phyloP scores from a whole-genome alignment of 768 basidiomycete genomes.

The Mycena alexandri region DNA sequence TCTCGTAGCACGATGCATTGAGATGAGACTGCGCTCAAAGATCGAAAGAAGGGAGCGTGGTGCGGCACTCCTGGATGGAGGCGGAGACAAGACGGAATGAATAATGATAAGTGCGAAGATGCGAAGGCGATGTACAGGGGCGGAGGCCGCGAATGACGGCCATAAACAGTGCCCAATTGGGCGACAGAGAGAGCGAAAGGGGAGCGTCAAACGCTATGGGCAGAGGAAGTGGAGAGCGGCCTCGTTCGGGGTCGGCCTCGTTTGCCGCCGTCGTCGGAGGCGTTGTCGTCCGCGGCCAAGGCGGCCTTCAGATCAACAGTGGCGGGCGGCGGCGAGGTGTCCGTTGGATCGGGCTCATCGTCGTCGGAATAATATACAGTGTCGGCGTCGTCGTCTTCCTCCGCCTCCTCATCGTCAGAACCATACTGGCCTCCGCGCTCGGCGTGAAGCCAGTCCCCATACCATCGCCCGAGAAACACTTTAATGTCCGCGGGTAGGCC shows the following conservation, averaged over 20 bases:
- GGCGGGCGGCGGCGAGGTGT: constrained; percentile 36
- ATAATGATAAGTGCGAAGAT: constrained; percentile 41
- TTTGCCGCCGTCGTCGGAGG: constrained; percentile 53
- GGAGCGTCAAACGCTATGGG: constrained; percentile 40
- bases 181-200: constrained; percentile 21
- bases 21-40: constrained; percentile 34
- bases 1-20: constrained; percentile 37
- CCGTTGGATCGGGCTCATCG: constrained; percentile 46
- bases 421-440: constrained; percentile 43
- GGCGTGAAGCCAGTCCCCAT: constrained; percentile 70
- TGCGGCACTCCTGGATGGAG: constrained; percentile 23
- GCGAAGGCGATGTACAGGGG: constrained; percentile 23
- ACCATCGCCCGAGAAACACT: constrained; percentile 82
- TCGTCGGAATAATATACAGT: constrained; percentile 42
- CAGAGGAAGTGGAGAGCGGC: constrained; percentile 51
- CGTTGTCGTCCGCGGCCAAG: constrained; percentile 50
- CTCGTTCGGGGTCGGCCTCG: constrained; percentile 56
- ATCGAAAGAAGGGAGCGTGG: constrained; percentile 37
- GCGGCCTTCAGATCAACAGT: constrained; percentile 45
- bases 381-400: constrained; percentile 50
- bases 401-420: constrained; percentile 42
- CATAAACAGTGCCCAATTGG: constrained; percentile 14
- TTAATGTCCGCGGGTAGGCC: constrained; percentile 83
- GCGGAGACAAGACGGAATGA: constrained; percentile 32
- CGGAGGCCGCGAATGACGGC: constrained; percentile 6